Evolutionary conservation across 2,329 filamentous ascomycete genomes (phyloP).

Genomic region (Hypoxylon sp.): DNA sequence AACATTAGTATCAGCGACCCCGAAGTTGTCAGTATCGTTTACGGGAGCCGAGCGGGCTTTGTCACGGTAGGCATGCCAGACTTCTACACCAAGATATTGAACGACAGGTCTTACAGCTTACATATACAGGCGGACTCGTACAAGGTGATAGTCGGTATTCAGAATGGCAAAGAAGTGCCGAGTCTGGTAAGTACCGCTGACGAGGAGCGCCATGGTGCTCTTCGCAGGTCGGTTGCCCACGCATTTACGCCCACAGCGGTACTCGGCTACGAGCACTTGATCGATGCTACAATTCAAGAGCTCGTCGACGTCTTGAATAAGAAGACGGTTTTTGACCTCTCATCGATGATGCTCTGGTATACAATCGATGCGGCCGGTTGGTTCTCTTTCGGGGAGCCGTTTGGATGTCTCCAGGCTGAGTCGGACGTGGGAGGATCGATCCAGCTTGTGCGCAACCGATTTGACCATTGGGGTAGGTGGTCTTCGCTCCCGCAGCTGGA

Average conservation of each 20-base stretch:
- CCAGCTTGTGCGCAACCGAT: slow-evolving; percentile 36
- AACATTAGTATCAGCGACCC: slow-evolving; percentile 41
- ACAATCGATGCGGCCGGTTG: slow-evolving; percentile 37
- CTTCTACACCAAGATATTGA: too few relatives aligned
- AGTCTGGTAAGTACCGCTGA: slow-evolving; percentile 38
- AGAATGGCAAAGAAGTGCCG: slow-evolving; percentile 39
- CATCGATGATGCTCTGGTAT: slow-evolving; percentile 36
- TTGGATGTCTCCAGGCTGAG: slow-evolving; percentile 37
- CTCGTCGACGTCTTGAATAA: slow-evolving; percentile 23
- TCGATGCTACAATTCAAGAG: slow-evolving; percentile 37
- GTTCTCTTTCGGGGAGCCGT: slow-evolving; percentile 36
- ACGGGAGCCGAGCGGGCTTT: slow-evolving; percentile 39
- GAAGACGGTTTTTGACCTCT: slow-evolving; percentile 33
- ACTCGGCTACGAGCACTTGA: slow-evolving; percentile 37
- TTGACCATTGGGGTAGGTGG: slow-evolving; percentile 40
- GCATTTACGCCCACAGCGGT: slow-evolving; percentile 38
- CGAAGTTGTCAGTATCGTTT: slow-evolving; percentile 38
- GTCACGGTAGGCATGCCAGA: slow-evolving; percentile 38
- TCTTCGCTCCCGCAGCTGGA: slow-evolving; percentile 36
- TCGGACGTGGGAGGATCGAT: slow-evolving; percentile 36
- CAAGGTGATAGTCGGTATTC: slow-evolving; percentile 35
- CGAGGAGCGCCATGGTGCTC: slow-evolving; percentile 35
- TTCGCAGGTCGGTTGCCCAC: slow-evolving; percentile 39
- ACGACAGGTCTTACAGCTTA: slow-evolving; percentile 2
- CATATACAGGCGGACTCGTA: slow-evolving; percentile 37